Base-by-base conservation (phyloP, 2,329 filamentous ascomycete genomes). In the Pyricularia grisea region DNA sequence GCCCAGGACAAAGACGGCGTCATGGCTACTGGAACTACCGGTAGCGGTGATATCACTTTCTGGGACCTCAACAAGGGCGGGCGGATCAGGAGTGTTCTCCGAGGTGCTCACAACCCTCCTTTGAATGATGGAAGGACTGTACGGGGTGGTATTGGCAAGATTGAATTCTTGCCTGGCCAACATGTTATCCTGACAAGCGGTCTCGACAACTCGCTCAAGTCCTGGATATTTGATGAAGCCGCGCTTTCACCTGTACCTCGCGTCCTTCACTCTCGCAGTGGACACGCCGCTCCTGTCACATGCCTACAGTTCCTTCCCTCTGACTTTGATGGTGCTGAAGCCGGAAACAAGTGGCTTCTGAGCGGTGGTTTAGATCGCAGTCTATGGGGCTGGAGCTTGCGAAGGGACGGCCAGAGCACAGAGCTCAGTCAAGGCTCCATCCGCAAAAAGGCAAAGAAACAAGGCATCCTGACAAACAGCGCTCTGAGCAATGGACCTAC, bases 21-120 rank as follows among this genome's bases (percentile, higher is more conserved):
- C 68, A 97, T 99, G 93, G 94, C 94, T 9, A 98, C 95, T 0
- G 89, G 93, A 10, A 93, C 92, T 27, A 83, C 84, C 30, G 84
- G 87, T 4, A 94, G 87, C 71, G 94, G 95, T 42, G 95, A 99
- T 78, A 87, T 99, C 64, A 97, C 92, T 0, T 90, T 99, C 72
- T 99, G 95, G 95, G 95, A 99, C 77, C 83, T 99, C 69, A 97
- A 97, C 76, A 86, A 91, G 55, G 93, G 93, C 20, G 93, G 93
- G 5, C 89, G 92, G 73, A 89, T 97, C 69, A 92, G 92, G 80
- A 94, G 95, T 66, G 87, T 97, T 14, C 83, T 99, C 50, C 88
- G 94, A 73, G 92, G 92, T 69, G 95, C 94, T 0, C 95, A 99
- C 77, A 92, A 93, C 73, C 90, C 92, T 6, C 90, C 92, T 4